Evolutionary conservation across 2,329 filamentous ascomycete species (phyloP), one percentile per base, ranked within the genome.

Genomic region (Alternaria alternata): DNA sequence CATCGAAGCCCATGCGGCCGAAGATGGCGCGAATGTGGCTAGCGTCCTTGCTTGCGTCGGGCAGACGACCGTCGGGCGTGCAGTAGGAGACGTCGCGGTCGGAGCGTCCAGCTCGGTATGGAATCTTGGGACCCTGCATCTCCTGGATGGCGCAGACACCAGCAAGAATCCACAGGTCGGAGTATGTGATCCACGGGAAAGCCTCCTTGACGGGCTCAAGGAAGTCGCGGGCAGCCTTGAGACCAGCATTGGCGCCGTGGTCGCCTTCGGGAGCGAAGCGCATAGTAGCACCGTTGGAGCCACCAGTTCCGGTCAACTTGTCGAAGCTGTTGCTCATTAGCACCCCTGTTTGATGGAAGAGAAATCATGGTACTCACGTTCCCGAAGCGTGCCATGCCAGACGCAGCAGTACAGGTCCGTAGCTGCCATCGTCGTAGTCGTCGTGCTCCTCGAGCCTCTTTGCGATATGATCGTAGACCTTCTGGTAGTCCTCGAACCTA

Each of bases 241-340:
- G 85, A 70, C 94, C 95, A 61, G 94, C 93, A 76, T 99, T 99
- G 81, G 94, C 95, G 70, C 93, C 93, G 81, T 99, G 94, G 79
- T 90, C 89, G 62, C 88, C 85, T 83, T 98, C 95, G 47, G 94
- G 94, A 24, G 89, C 85, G 79, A 97, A 98, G 76, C 95, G 89
- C 95, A 98, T 98, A 68, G 94, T 97, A 59, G 94, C 94, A 68
- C 95, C 94, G 80, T 98, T 97, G 85, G 91, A 94, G 69, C 94
- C 94, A 73, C 94, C 95, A 46, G 94, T 98, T 67, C 87, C 86
- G 26, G 94, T 97, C 76, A 87, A 87, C 83, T 90, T 91, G 78
- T 98, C 94, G 75, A 90, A 98, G 72, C 78, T 80, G 51, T 24
- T 7, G 7, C 5, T 4, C 43, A 65, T 78, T 41, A 75, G 60